phyloP scores from a whole-genome alignment of 225 moss, liverwort and hornwort genomes.

The Straminergon stramineum region DNA sequence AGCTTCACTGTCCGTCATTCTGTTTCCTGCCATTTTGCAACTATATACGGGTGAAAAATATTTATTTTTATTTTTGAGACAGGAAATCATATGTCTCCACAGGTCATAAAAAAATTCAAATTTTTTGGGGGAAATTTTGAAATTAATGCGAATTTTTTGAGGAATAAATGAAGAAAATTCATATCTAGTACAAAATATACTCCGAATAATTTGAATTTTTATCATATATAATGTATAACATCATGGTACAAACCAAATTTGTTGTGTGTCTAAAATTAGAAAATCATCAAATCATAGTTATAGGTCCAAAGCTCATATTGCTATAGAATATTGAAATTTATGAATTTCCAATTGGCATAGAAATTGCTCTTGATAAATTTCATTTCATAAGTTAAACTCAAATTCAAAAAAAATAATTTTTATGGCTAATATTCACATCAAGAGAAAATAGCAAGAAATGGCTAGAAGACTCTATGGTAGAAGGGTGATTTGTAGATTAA shows the following conservation, averaged over 20 bases:
- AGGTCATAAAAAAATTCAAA: background rate
- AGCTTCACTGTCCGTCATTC: background rate
- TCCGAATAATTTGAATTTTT: background rate
- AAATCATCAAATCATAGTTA: background rate
- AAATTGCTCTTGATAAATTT: background rate
- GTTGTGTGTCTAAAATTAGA: background rate
- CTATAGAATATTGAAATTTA: background rate
- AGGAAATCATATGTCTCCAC: background rate
- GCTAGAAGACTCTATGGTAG: too few species aligned
- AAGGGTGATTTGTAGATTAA: too few species aligned
- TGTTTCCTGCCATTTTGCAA: background rate
- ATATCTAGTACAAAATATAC: background rate
- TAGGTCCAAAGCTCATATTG: background rate
- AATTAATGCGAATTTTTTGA: background rate
- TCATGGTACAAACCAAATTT: background rate
- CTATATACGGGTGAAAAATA: background rate
- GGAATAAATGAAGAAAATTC: background rate
- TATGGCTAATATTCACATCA: too few species aligned
- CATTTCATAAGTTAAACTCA: background rate
- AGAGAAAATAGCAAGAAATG: background rate
- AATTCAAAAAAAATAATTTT: background rate
- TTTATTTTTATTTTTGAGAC: background rate
- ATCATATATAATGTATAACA: background rate
- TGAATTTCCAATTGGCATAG: background rate
- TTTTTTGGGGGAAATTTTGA: background rate